phyloP scores from a whole-genome alignment of 768 basidiomycete species.

The Amanita exitialis region DNA sequence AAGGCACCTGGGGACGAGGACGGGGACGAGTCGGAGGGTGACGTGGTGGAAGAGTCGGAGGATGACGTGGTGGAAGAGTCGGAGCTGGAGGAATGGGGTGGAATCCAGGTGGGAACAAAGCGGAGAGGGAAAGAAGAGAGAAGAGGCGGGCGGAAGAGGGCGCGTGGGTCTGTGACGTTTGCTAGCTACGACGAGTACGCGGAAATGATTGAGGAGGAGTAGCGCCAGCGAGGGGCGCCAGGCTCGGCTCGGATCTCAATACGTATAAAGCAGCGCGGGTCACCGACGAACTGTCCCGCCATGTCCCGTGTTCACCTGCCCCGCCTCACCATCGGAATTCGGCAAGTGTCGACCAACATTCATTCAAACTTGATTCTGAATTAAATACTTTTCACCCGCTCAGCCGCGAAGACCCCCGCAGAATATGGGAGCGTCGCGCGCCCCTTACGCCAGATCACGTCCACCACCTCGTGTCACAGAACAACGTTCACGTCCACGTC shows the following conservation, averaged over 20 bases:
- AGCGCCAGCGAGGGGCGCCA: background rate
- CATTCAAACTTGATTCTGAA: too few species aligned
- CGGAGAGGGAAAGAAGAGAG: constrained; percentile 32
- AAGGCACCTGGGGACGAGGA: constrained; percentile 39
- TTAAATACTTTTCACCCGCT: too few species aligned
- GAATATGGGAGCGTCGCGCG: constrained; percentile 83
- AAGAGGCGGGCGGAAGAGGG: constrained; percentile 54
- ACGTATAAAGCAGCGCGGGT: constrained; percentile 1
- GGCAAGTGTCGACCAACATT: too few species aligned
- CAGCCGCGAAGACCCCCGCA: constrained; percentile 65
- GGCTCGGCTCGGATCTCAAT: constrained; percentile 21
- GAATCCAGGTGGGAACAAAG: constrained; percentile 33
- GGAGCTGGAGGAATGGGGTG: constrained; percentile 44
- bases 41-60: constrained; percentile 17
- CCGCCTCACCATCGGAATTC: constrained; percentile 22
- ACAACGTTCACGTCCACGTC: constrained; percentile 58
- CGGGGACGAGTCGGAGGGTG: constrained; percentile 27
- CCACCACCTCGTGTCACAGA: constrained; percentile 40
- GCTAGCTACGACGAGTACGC: constrained; percentile 85
- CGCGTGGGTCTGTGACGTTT: constrained; percentile 64
- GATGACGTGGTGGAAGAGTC: constrained; percentile 39
- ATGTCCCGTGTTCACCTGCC: background rate
- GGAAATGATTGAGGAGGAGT: constrained; percentile 71
- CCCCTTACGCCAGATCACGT: constrained; percentile 78
- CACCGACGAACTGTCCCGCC: too few species aligned